Evolutionary conservation across 2,329 filamentous ascomycete genomes (phyloP).

Genomic region (Aspergillus aculeatinus): DNA sequence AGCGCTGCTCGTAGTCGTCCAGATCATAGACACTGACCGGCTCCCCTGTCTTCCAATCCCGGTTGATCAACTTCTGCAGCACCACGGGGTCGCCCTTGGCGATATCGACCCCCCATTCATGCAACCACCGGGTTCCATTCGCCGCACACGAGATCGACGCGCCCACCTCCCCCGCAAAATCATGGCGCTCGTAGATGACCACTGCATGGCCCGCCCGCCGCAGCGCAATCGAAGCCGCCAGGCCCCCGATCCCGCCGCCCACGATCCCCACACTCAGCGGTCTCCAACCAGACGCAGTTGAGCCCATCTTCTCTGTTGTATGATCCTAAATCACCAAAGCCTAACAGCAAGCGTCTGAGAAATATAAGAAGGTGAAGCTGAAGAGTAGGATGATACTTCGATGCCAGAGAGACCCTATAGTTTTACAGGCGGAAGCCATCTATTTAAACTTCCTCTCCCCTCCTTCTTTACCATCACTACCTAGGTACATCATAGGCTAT

Average conservation of each 20-base stretch:
- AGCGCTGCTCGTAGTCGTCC: constrained; percentile 63
- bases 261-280: constrained; percentile 49
- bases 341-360: background rate
- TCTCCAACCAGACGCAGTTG: constrained; percentile 41
- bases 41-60: constrained; percentile 69
- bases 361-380: background rate
- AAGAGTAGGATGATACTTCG: too few species aligned
- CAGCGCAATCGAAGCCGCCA: constrained; percentile 53
- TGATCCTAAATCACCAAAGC: background rate
- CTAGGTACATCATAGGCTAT: background rate
- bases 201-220: constrained; percentile 55
- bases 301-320: constrained; percentile 17
- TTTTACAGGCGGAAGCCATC: background rate
- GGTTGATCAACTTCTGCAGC: constrained; percentile 65
- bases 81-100: constrained; percentile 65
- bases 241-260: constrained; percentile 56
- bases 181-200: constrained; percentile 65
- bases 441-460: background rate
- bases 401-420: too few species aligned
- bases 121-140: constrained; percentile 68
- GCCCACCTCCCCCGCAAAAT: constrained; percentile 68
- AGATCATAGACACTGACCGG: constrained; percentile 64
- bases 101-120: constrained; percentile 67
- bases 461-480: background rate
- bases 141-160: constrained; percentile 67